Percentiles rank a stretch among this genome's conserved stretches.
phyloP scores from a whole-genome alignment of 495 filamentous ascomycete genomes.

The Aspergillus hancockii region DNA sequence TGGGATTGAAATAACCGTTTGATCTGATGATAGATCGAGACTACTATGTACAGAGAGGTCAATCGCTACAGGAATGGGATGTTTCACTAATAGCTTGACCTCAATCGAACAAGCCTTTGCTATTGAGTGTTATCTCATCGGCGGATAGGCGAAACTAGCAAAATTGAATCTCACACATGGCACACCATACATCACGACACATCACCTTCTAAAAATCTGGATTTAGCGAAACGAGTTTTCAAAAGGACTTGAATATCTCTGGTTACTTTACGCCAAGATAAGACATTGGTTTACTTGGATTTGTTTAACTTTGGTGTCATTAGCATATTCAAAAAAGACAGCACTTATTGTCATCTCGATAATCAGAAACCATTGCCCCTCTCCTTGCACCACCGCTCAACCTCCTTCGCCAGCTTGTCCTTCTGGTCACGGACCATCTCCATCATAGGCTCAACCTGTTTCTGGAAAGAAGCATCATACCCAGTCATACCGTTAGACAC shows the following conservation, averaged over 20 bases:
- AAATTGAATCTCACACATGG: too few species aligned
- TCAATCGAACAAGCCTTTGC: too few species aligned
- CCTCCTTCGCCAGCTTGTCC: conserved; percentile 73
- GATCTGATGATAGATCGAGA: not conserved
- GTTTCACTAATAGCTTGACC: too few species aligned
- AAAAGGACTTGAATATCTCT: not conserved
- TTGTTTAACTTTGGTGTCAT: not conserved
- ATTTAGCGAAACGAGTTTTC: not conserved
- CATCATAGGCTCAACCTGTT: conserved; percentile 65
- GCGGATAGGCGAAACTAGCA: too few species aligned
- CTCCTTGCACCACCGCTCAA: conserved; percentile 76
- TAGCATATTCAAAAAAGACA: not conserved
- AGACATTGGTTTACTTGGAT: not conserved
- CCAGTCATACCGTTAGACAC: conserved; percentile 25
- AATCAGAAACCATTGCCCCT: conserved; percentile 39
- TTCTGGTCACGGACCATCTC: conserved; percentile 66
- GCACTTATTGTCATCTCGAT: not conserved
- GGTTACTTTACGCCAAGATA: not conserved
- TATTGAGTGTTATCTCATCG: too few species aligned
- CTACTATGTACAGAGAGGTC: not conserved
- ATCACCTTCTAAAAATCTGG: too few species aligned
- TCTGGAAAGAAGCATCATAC: conserved; percentile 34
- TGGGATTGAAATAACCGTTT: conserved; percentile 29
- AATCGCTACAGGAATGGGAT: not conserved
- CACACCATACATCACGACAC: too few species aligned